phyloP scores from a whole-genome alignment of 1,139 yeast genomes.

The Geotrichum cucujoidarum region DNA sequence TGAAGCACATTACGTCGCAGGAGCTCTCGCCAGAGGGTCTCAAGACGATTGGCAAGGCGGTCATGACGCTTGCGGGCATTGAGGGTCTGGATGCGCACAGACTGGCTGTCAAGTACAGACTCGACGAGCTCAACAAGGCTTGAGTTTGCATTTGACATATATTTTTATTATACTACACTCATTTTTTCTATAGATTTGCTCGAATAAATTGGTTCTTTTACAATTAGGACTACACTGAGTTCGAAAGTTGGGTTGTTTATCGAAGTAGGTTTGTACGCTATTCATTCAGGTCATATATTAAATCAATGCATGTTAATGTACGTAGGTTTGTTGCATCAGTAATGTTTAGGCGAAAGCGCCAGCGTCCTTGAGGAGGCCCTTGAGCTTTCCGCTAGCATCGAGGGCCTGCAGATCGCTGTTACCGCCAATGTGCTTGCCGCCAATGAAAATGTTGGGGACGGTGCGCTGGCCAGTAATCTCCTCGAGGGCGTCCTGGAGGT shows the following conservation, averaged over 20 bases:
- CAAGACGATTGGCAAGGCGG: slow-evolving; percentile 85
- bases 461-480: slow-evolving; percentile 85
- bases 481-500: slow-evolving; percentile 70
- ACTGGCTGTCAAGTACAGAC: slow-evolving; percentile 89
- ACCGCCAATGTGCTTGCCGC: slow-evolving; percentile 92
- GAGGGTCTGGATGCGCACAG: slow-evolving; percentile 97
- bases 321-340: too few species aligned
- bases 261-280: too few species aligned
- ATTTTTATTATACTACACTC: not conserved
- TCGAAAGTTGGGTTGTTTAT: too few species aligned
- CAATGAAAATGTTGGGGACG: slow-evolving; percentile 88
- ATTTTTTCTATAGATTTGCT: not conserved
- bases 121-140: slow-evolving; percentile 49
- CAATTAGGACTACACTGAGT: too few species aligned
- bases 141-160: not conserved
- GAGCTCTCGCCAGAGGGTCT: slow-evolving; percentile 82
- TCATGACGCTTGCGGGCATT: slow-evolving; percentile 92
- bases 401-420: slow-evolving; percentile 76
- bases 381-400: slow-evolving; percentile 40
- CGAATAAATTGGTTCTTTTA: too few species aligned
- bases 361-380: slow-evolving; percentile 32
- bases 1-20: slow-evolving; percentile 90
- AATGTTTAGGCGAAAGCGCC: too few species aligned
- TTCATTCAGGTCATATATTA: too few species aligned
- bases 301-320: too few species aligned